Evolutionary conservation across 176 grass and related monocot species (phyloP), one percentile per base, ranked within the genome.

Genomic region (Carex pumila): DNA sequence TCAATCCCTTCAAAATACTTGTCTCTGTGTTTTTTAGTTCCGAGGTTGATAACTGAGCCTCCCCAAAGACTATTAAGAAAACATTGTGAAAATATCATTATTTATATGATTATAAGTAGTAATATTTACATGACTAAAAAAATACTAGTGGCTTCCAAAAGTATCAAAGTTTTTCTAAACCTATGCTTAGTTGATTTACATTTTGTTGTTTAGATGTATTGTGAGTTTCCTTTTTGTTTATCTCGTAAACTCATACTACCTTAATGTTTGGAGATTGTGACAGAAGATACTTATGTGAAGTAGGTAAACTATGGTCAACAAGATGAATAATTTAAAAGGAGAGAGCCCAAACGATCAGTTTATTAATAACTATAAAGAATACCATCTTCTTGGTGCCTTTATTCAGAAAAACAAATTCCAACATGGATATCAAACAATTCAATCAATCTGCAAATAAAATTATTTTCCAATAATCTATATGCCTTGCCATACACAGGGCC

Each of bases 1-100:
- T 98, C 96, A 7, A 99, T 99, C 79, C 77, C 85, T 12, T 93
- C 88, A 34, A 99, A 98, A 68, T 79, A 99, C 85, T 90, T 99
- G 31, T 99, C 93, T 66, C 64, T 90, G 86, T 99, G 96, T 83
- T 94, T 99, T 85, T 94, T 93, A 49, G 96, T 99, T 79, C 96
- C 96, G 32, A 99, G 61, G 71, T 99, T 99, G 74, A 99, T 70
- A 47, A 95, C 49, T 21, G 96, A 92, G 71, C 96, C 96, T 13
- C 96, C 96, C 96, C 96, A 99, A 63, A 99, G 96, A 84, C 96
- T 99, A 82, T 88, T 81, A 63, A 83, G 71, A 18, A 92, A 94
- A 47, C 3, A 87, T 30, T 29, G 66, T 3, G 82, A 83, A 76
- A 53, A 52, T 13, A 57, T 13, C 50, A 78, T 10, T 78, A 78